These are phyloP conservation scores for Populus hybrid DNA, from an alignment of 441 rosid genomes.

Conservation along the genomic window DNA sequence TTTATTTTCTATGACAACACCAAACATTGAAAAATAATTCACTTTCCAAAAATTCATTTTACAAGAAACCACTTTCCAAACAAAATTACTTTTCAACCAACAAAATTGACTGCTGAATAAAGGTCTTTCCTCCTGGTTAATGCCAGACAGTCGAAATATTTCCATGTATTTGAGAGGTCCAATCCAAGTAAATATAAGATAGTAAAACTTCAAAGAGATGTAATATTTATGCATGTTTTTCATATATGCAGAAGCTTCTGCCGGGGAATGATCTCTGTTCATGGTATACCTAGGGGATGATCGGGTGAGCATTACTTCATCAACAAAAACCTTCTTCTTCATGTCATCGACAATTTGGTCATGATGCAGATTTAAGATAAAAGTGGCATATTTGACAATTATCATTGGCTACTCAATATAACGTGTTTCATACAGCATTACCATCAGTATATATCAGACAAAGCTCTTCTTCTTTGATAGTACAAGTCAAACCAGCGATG, in stretches of 20 bases:
- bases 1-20: too few species aligned
- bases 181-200: too few species aligned
- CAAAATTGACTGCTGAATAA: neutral
- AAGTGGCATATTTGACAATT: neutral
- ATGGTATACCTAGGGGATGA: neutral
- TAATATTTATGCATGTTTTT: neutral
- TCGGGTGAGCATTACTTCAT: neutral
- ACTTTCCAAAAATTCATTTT: too few species aligned
- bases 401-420: neutral
- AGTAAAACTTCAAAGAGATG: neutral
- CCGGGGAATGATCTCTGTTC: neutral
- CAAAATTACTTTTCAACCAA: too few species aligned
- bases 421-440: neutral
- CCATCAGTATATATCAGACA: neutral
- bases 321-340: neutral
- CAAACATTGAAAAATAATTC: too few species aligned
- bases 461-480: neutral
- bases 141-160: neutral
- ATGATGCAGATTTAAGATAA: too few species aligned
- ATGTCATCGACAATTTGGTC: neutral
- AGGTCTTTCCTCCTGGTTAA: neutral
- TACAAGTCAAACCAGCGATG: neutral
- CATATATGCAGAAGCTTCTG: neutral
- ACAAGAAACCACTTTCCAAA: too few species aligned
- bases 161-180: neutral